These are phyloP conservation scores for Penicillium bovifimosum DNA, from an alignment of 495 filamentous ascomycete species.

Conservation along the genomic window DNA sequence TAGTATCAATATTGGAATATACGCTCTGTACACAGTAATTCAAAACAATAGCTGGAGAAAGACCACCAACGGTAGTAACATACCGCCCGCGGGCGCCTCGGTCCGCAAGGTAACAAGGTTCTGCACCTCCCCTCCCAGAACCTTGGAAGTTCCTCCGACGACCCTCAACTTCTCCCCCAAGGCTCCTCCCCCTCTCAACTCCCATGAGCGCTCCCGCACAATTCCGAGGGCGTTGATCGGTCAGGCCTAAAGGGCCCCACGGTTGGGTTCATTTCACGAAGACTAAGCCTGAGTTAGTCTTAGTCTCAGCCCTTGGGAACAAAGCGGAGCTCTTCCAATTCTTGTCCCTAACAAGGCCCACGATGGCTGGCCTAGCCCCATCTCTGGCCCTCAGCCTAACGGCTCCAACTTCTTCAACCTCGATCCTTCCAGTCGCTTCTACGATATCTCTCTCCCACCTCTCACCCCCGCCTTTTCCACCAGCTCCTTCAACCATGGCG, in stretches of 20 bases:
- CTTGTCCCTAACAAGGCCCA: conserved; percentile 8
- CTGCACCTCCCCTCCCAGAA: background rate
- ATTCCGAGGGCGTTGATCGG: conserved; percentile 15
- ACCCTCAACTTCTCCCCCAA: background rate
- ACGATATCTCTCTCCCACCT: conserved; percentile 17
- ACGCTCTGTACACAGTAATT: too few species aligned
- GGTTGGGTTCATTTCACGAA: background rate
- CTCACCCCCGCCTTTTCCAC: conserved; percentile 27
- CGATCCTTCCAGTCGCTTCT: conserved; percentile 15
- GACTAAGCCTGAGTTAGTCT: conserved; percentile 6
- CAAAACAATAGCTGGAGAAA: too few species aligned
- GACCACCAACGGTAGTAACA: too few species aligned
- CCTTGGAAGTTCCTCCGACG: background rate
- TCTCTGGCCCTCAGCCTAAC: conserved; percentile 21
- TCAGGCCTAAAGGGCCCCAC: conserved; percentile 1
- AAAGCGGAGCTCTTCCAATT: conserved; percentile 14
- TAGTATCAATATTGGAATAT: background rate
- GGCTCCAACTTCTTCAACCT: conserved; percentile 16
- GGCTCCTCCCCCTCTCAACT: background rate
- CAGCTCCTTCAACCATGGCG: conserved; percentile 39
- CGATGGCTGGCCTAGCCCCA: conserved; percentile 20
- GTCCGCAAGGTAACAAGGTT: too few species aligned
- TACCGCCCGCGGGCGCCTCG: too few species aligned
- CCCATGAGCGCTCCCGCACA: conserved; percentile 22
- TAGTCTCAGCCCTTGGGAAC: conserved; percentile 3